phyloP scores from a whole-genome alignment of 345 rosid species.

The Diplotaxis tenuifolia region DNA sequence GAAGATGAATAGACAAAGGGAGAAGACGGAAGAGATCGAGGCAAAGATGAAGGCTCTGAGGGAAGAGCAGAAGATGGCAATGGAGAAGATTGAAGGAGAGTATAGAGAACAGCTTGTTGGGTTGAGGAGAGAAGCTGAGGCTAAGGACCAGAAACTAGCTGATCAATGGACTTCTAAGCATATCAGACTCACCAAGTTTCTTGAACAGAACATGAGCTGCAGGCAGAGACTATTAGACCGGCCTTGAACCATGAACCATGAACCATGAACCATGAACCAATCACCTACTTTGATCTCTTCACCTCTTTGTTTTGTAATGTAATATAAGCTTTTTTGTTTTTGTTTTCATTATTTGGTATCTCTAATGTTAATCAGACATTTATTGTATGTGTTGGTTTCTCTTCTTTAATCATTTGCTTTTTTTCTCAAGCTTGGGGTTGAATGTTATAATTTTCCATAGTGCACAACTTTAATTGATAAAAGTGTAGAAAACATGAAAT shows the following conservation, averaged over 20 bases:
- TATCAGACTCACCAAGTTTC: slow-evolving; percentile 63
- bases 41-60: slow-evolving; percentile 75
- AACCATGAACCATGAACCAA: too few species aligned
- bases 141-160: slow-evolving; percentile 83
- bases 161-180: slow-evolving; percentile 88
- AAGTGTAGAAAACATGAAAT: not conserved
- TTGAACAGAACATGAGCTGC: slow-evolving; percentile 68
- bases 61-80: slow-evolving; percentile 70
- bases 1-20: slow-evolving; percentile 69
- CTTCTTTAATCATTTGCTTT: not conserved
- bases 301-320: slow-evolving; percentile 14
- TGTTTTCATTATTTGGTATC: not conserved
- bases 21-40: slow-evolving; percentile 88
- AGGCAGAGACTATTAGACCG: slow-evolving; percentile 48
- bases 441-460: not conserved
- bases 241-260: slow-evolving; percentile 6
- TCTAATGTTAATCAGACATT: slow-evolving; percentile 13
- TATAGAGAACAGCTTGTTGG: slow-evolving; percentile 69
- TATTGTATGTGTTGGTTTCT: slow-evolving; percentile 24
- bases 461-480: not conserved
- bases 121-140: slow-evolving; percentile 74
- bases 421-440: slow-evolving; percentile 12
- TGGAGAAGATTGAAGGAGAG: slow-evolving; percentile 81
- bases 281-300: not conserved
- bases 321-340: slow-evolving; percentile 17